These are phyloP conservation scores for Trypanosoma congolense DNA, from an alignment of 208 protist species.

Conservation along the genomic window DNA sequence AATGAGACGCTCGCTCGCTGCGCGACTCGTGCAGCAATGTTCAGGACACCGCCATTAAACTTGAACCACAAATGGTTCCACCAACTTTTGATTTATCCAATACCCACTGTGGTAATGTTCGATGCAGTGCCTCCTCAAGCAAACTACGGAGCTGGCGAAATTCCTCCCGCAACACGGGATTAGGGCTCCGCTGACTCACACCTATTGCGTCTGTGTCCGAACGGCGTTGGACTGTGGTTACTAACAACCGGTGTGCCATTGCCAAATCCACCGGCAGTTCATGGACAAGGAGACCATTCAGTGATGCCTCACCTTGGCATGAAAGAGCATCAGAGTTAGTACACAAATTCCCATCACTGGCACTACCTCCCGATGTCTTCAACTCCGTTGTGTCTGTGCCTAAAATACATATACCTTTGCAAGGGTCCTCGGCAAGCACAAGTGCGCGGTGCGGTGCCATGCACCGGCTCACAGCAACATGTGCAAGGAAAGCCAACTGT, in stretches of 20 bases:
- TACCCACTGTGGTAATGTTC: slow-evolving; percentile 59
- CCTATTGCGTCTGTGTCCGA: slow-evolving; percentile 15
- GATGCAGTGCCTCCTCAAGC: slow-evolving; percentile 30
- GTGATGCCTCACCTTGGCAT: not conserved
- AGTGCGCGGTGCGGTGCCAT: slow-evolving; percentile 57
- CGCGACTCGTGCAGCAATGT: slow-evolving; percentile 72
- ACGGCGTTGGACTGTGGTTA: slow-evolving; percentile 58
- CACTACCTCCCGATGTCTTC: not conserved
- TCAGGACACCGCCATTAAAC: slow-evolving; percentile 70
- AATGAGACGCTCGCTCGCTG: slow-evolving; percentile 54
- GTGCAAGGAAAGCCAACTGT: slow-evolving; percentile 59
- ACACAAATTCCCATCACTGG: not conserved
- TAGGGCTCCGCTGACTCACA: slow-evolving; percentile 38
- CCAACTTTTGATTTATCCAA: slow-evolving; percentile 44
- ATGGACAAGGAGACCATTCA: slow-evolving; percentile 33
- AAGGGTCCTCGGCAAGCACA: slow-evolving; percentile 51
- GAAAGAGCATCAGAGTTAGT: slow-evolving; percentile 2
- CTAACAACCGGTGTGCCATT: slow-evolving; percentile 48
- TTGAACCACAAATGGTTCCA: slow-evolving; percentile 61
- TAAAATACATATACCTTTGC: slow-evolving; percentile 39
- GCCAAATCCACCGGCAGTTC: slow-evolving; percentile 42
- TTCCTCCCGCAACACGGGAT: slow-evolving; percentile 67
- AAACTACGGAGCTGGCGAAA: slow-evolving; percentile 35
- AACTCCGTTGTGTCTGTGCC: slow-evolving; percentile 39
- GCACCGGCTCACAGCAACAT: slow-evolving; percentile 56